Conservation (phyloP, 495 filamentous ascomycete genomes). For the Cairneyella variabilis region DNA sequence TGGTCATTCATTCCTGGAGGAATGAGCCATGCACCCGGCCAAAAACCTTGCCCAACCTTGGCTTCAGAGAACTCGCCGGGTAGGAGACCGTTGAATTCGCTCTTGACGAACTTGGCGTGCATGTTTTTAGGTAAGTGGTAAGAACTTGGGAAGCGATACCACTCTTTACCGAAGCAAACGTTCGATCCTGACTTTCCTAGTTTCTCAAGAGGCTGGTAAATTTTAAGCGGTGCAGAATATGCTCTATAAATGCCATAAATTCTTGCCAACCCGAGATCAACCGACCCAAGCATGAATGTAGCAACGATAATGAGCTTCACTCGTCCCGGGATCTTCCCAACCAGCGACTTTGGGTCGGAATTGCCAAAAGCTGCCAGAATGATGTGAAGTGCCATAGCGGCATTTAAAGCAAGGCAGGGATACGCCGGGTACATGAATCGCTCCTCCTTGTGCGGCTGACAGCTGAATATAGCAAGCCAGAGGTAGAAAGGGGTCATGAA, state of each 20-base stretch:
- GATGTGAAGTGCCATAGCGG: constrained; percentile 79
- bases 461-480: constrained; percentile 88
- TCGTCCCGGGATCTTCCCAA: constrained; percentile 65
- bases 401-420: constrained; percentile 87
- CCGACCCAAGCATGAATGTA: constrained; percentile 47
- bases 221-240: constrained; percentile 78
- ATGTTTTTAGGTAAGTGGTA: constrained; percentile 81
- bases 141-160: constrained; percentile 95
- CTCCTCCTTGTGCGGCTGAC: constrained; percentile 97
- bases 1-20: constrained; percentile 88
- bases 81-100: constrained; percentile 83
- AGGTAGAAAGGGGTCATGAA: constrained; percentile 85
- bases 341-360: constrained; percentile 56
- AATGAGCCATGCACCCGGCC: constrained; percentile 73
- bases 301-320: constrained; percentile 62
- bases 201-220: constrained; percentile 55
- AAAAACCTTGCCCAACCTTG: constrained; percentile 55
- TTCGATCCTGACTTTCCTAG: constrained; percentile 54
- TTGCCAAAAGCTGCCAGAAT: constrained; percentile 68
- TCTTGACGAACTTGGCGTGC: constrained; percentile 82
- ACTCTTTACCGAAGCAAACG: constrained; percentile 93
- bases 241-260: constrained; percentile 77
- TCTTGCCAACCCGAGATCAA: constrained; percentile 64
- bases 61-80: constrained; percentile 87
- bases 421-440: constrained; percentile 98